A percentile compares a stretch with the other conserved stretches of the same genome.
These are phyloP conservation scores for Fennellomyces sp. DNA, from an alignment of 371 early-diverging fungal genomes.

Conservation along the genomic window DNA sequence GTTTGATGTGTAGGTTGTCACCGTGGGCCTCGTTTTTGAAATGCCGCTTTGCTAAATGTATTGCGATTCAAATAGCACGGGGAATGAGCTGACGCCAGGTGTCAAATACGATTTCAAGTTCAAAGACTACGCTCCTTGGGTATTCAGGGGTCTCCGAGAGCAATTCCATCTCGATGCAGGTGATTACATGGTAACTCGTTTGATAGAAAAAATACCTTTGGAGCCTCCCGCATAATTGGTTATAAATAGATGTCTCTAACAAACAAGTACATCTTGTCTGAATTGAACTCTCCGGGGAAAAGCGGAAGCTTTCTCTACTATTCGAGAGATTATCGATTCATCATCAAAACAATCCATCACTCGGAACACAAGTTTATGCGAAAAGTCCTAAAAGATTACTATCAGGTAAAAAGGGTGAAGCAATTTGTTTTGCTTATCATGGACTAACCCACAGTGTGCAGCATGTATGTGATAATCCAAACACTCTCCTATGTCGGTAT, in stretches of 20 bases:
- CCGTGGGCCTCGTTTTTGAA: not conserved
- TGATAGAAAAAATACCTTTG: no score
- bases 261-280: constrained; percentile 94
- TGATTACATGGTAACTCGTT: constrained; percentile 88
- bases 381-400: constrained; percentile 84
- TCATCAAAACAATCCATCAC: constrained; percentile 96
- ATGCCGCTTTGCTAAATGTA: not conserved
- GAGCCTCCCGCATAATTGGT: no score
- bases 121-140: constrained; percentile 98
- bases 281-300: constrained; percentile 95
- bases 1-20: constrained; percentile 80
- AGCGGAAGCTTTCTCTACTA: constrained; percentile 96
- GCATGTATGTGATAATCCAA: constrained; percentile 90
- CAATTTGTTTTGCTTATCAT: not conserved
- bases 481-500: constrained; percentile 91
- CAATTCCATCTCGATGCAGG: constrained; percentile 89
- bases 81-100: constrained; percentile 92
- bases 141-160: constrained; percentile 89
- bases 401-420: constrained; percentile 62
- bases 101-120: constrained; percentile 97
- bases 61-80: constrained; percentile 72
- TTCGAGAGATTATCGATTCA: constrained; percentile 95
- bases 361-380: constrained; percentile 93
- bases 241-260: constrained; percentile 90
- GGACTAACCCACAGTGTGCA: not conserved